phyloP scores from a whole-genome alignment of 2,329 filamentous ascomycete species.

The Colletotrichum sidae region DNA sequence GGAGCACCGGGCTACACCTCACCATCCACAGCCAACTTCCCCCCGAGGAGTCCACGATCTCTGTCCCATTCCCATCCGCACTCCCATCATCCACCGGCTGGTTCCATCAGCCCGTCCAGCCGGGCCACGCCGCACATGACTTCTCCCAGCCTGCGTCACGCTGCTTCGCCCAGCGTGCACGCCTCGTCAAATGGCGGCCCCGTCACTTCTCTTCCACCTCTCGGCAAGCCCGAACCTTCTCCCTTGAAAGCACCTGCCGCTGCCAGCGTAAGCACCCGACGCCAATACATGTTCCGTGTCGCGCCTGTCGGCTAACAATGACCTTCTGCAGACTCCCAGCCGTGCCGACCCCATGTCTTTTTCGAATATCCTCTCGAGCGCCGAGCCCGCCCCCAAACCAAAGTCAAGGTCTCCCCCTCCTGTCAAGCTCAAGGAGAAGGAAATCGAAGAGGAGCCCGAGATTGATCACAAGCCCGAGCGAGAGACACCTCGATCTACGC shows the following conservation, averaged over 20 bases:
- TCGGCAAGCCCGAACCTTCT: constrained; percentile 54
- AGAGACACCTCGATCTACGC: constrained; percentile 36
- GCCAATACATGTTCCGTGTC: neutral
- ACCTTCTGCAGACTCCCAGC: constrained; percentile 69
- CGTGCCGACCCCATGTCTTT: constrained; percentile 94
- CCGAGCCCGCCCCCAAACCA: constrained; percentile 72
- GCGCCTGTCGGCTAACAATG: neutral
- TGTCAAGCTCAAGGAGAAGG: constrained; percentile 16
- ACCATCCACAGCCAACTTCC: constrained; percentile 57
- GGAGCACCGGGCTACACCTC: constrained; percentile 55
- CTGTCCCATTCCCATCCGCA: constrained; percentile 53
- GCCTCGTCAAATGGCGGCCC: constrained; percentile 55
- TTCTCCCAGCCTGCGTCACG: constrained; percentile 62
- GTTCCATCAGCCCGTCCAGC: constrained; percentile 57
- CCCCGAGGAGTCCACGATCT: constrained; percentile 62
- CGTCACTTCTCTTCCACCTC: constrained; percentile 46
- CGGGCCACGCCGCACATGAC: constrained; percentile 53
- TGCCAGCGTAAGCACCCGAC: constrained; percentile 47
- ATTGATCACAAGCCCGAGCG: constrained; percentile 38
- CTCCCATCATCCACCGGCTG: constrained; percentile 53
- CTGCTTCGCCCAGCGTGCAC: constrained; percentile 50
- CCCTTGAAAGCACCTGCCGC: constrained; percentile 52
- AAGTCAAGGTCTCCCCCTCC: constrained; percentile 44
- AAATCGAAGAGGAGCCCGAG: constrained; percentile 36
- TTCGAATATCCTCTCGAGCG: constrained; percentile 89